A percentile compares a stretch with the other conserved stretches of the same genome.
Conservation (phyloP, 352 stramenopile genomes). For the Thraustochytrium aureum region DNA sequence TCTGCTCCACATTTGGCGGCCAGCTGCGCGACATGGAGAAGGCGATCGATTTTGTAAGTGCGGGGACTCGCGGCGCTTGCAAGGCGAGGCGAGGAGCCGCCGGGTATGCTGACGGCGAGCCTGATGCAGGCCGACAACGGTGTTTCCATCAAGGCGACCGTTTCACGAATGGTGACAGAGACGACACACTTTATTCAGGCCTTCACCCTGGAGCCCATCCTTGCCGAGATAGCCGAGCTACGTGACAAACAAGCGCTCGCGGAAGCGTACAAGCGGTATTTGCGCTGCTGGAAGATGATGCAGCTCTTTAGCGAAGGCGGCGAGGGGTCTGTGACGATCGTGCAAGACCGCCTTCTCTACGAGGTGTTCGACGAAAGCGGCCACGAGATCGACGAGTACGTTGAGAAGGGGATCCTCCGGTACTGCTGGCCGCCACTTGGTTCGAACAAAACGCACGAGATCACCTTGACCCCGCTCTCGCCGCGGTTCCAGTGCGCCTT, state of each 20-base stretch:
- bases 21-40: conserved; percentile 52
- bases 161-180: conserved; percentile 42
- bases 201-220: conserved; percentile 27
- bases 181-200: conserved; percentile 42
- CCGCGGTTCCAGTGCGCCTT: conserved; percentile 43
- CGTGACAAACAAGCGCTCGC: not conserved
- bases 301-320: conserved; percentile 3
- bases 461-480: conserved; percentile 27
- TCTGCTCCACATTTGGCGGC: conserved; percentile 27
- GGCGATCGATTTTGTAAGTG: conserved; percentile 19
- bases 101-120: too few species aligned
- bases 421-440: conserved; percentile 42
- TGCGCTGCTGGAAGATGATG: conserved; percentile 50
- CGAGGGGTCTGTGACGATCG: not conserved
- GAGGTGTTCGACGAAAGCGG: conserved; percentile 35
- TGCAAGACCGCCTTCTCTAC: conserved; percentile 38
- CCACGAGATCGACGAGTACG: conserved; percentile 29
- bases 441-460: conserved; percentile 36
- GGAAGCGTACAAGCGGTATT: conserved; percentile 7
- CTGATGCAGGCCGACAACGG: conserved; percentile 39
- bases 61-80: too few species aligned
- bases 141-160: conserved; percentile 9
- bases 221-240: not conserved
- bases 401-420: conserved; percentile 8
- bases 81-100: too few species aligned